These are phyloP conservation scores for Fusarium sacchari DNA, from an alignment of 2,329 filamentous ascomycete genomes.

Conservation along the genomic window DNA sequence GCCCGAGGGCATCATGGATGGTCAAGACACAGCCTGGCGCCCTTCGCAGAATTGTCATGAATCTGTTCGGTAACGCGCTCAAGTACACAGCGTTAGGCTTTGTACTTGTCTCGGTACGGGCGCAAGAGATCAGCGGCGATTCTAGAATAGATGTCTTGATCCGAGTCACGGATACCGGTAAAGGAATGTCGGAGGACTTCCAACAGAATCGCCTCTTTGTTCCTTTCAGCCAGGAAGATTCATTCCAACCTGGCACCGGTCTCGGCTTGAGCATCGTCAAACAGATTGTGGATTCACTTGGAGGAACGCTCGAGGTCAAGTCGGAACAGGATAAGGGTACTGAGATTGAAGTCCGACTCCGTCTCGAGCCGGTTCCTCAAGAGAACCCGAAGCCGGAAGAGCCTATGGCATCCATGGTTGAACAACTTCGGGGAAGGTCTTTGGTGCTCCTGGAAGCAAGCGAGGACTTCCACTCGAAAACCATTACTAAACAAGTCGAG, in stretches of 20 bases:
- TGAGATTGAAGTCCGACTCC: constrained; percentile 60
- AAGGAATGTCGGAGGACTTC: constrained; percentile 71
- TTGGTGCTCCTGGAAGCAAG: constrained; percentile 36
- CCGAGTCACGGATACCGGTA: constrained; percentile 69
- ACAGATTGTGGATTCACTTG: constrained; percentile 67
- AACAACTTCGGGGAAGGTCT: constrained; percentile 25
- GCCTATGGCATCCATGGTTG: constrained; percentile 1
- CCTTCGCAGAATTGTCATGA: constrained; percentile 67
- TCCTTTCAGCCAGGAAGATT: constrained; percentile 71
- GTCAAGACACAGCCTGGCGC: constrained; percentile 64
- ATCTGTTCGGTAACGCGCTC: constrained; percentile 69
- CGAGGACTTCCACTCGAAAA: neutral
- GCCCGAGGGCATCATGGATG: constrained; percentile 57
- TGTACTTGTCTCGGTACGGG: constrained; percentile 54
- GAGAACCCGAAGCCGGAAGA: constrained; percentile 16
- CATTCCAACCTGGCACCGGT: constrained; percentile 68
- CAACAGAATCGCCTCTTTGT: constrained; percentile 68
- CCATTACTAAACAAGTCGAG: constrained; percentile 18
- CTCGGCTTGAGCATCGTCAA: constrained; percentile 72
- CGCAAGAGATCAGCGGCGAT: constrained; percentile 36
- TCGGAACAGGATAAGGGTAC: constrained; percentile 65
- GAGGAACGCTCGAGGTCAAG: constrained; percentile 67
- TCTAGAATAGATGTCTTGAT: constrained; percentile 47
- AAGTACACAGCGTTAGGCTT: constrained; percentile 68
- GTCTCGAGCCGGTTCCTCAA: constrained; percentile 44